Conservation (phyloP, 352 stramenopile species). For the Hyaloperonospora arabidopsidis region DNA sequence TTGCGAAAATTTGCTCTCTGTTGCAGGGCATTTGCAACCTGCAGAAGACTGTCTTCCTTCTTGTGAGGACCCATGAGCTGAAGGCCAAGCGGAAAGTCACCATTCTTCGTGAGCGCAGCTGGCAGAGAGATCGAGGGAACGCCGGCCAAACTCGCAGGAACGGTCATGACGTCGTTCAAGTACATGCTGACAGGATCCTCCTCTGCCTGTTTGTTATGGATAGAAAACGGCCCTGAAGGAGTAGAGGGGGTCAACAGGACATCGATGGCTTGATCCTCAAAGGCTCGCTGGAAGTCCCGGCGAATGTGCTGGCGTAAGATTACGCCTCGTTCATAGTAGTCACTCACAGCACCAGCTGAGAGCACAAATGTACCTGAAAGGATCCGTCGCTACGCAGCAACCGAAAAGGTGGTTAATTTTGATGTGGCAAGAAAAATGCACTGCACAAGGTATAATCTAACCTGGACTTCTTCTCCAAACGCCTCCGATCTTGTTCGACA, state of each 20-base stretch:
- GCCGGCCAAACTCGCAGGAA: constrained; percentile 83
- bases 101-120: constrained; percentile 45
- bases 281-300: constrained; percentile 59
- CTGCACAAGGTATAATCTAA: constrained; percentile 10
- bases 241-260: constrained; percentile 84
- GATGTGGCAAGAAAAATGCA: background rate
- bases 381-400: constrained; percentile 61
- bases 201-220: constrained; percentile 46
- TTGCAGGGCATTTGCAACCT: constrained; percentile 59
- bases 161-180: constrained; percentile 90
- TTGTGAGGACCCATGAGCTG: constrained; percentile 70
- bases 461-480: constrained; percentile 90
- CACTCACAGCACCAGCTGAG: constrained; percentile 75
- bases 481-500: constrained; percentile 78
- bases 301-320: constrained; percentile 73
- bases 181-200: constrained; percentile 82
- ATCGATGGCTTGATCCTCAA: constrained; percentile 58
- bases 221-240: constrained; percentile 66
- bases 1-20: constrained; percentile 40
- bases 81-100: constrained; percentile 58
- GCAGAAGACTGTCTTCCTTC: constrained; percentile 52
- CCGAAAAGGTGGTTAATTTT: background rate
- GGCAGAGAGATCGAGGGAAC: constrained; percentile 82
- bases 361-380: constrained; percentile 88
- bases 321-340: constrained; percentile 87